Evolutionary conservation across 139 green algal genomes (phyloP).

Genomic region (Microglena sp.): DNA sequence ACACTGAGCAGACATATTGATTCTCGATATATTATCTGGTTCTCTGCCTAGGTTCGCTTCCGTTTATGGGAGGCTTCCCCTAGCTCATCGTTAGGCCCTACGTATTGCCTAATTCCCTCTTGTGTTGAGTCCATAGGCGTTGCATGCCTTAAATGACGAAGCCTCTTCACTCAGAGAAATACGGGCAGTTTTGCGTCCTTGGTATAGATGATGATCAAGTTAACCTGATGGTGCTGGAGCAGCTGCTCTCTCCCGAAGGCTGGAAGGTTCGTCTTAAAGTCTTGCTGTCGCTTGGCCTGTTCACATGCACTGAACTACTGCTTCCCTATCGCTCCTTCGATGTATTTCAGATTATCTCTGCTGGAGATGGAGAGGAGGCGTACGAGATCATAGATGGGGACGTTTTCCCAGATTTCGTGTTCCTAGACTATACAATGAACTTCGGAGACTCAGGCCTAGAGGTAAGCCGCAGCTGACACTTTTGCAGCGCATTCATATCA

Average conservation of each 20-base stretch:
- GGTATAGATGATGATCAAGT: constrained; percentile 31
- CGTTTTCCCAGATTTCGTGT: constrained; percentile 29
- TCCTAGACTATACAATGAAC: constrained; percentile 33
- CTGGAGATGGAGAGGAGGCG: constrained; percentile 22
- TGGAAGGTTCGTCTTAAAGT: constrained; percentile 15
- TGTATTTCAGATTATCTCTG: constrained; percentile 16
- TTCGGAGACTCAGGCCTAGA: constrained; percentile 24
- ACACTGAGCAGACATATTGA: no score
- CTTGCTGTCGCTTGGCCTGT: background rate
- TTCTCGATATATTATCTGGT: no score
- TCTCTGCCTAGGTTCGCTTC: no score
- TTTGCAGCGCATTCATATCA: background rate
- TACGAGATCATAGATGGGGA: constrained; percentile 11
- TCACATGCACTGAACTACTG: background rate
- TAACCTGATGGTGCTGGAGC: constrained; percentile 38
- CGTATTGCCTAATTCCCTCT: no score
- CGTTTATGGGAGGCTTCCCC: no score
- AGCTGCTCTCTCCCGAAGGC: constrained; percentile 15
- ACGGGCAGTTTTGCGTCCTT: constrained; percentile 20
- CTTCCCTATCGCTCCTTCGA: no score
- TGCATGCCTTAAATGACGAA: no score
- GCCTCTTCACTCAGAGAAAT: constrained; percentile 12
- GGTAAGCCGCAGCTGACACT: background rate
- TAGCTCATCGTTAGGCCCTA: no score
- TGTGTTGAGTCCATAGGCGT: no score